Base-by-base conservation (phyloP, 31 red algal genomes). In the Odonthalia washingtoniensis region DNA sequence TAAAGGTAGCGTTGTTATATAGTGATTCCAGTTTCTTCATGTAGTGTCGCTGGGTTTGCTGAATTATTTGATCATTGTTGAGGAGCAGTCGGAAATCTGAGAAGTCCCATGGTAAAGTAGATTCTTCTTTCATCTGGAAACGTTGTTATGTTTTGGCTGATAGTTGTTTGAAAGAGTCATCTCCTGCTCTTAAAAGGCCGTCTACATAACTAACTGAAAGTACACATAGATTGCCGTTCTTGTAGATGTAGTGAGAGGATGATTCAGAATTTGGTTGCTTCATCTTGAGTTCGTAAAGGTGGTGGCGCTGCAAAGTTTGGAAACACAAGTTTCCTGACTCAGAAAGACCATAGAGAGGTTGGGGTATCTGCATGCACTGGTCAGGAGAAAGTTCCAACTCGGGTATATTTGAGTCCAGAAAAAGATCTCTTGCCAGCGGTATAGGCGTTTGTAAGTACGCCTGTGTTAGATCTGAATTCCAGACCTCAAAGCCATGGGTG, bases 201-300 rank as follows among this genome's bases (percentile, higher is more conserved):
- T 91, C 81, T 0, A 91, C 80, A 42, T 84, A 85, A 14, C 39
- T 60, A 36, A 45, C 81, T 3, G 43, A 73, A 3, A 84, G 43
- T 30, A 78, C 88, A 3, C 30, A 4, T 2, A 84, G 69, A 33
- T 68, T 39, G n/a, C 14, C 43, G 3, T 91, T 52, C 30, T 27
- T 0, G 21, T 67, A 44, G 1, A 85, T 0, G 1, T 5, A 16
- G 60, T 70, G 84, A 5, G 85, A n/a, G 0, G 80, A 80, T 38
- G 89, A 81, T 44, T 91, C 89, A 1, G 81, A 85, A 40, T 72
- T 45, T 0, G 79, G 21, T 0, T 35, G 74, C 9, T 18, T 0
- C 74, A 80, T 78, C 31, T 24, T 57, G 0, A 85, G 43, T 33
- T 80, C 86, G 2, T 73, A n/a, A 0, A 26, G n/a, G 38, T 81